These are phyloP conservation scores for Botrytis cinerea DNA, from an alignment of 2,329 filamentous ascomycete species.

Conservation along the genomic window DNA sequence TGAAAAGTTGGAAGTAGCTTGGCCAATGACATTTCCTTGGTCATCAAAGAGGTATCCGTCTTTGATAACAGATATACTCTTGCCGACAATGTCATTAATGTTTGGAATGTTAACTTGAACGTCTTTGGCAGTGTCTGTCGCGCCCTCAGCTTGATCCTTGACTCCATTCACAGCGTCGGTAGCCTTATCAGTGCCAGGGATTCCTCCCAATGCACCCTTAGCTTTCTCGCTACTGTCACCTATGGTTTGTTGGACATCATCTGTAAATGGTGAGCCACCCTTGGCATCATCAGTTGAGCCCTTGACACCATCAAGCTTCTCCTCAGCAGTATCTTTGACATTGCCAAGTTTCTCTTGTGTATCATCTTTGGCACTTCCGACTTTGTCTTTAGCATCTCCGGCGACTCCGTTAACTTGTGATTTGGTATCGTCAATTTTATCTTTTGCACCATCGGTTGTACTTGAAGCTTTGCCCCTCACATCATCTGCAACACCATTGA, in stretches of 20 bases:
- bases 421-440: neutral
- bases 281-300: neutral
- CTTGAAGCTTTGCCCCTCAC: neutral
- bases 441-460: neutral
- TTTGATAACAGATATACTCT: slow-evolving; percentile 64
- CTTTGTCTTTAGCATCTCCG: neutral
- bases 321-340: neutral
- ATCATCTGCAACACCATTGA: neutral
- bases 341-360: neutral
- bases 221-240: neutral
- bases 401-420: slow-evolving; percentile 1
- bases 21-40: slow-evolving; percentile 58
- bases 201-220: neutral
- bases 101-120: slow-evolving; percentile 12
- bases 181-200: slow-evolving; percentile 5
- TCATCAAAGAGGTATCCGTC: slow-evolving; percentile 62
- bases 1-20: slow-evolving; percentile 43
- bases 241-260: neutral
- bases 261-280: neutral
- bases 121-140: neutral
- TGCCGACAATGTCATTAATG: slow-evolving; percentile 55
- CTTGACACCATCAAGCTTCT: neutral
- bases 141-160: slow-evolving; percentile 7
- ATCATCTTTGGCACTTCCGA: neutral
- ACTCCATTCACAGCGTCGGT: neutral